Conservation (phyloP, 352 stramenopile species). For the Elongisporangium undulatum region DNA sequence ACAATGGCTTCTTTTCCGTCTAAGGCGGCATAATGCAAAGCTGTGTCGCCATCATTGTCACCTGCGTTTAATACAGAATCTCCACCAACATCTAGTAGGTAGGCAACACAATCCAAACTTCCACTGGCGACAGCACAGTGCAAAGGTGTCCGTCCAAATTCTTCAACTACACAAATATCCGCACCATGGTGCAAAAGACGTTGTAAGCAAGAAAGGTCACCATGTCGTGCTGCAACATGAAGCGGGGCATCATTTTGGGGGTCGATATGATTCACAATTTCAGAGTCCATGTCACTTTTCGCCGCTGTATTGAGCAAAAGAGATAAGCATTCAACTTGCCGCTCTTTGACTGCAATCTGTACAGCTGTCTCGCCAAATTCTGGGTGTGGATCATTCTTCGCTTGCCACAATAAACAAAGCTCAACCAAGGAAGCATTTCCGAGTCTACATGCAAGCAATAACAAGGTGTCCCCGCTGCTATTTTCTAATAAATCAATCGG, state of each 20-base stretch:
- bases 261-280: constrained; percentile 87
- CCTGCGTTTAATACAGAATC: constrained; percentile 79
- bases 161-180: constrained; percentile 79
- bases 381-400: constrained; percentile 84
- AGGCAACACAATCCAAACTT: constrained; percentile 65
- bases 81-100: constrained; percentile 78
- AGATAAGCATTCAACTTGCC: constrained; percentile 49
- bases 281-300: constrained; percentile 82
- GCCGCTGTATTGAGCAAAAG: constrained; percentile 68
- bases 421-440: constrained; percentile 64
- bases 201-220: constrained; percentile 68
- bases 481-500: constrained; percentile 75
- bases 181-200: constrained; percentile 73
- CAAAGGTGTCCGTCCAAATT: constrained; percentile 74
- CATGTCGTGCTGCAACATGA: constrained; percentile 65
- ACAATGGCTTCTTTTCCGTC: constrained; percentile 59
- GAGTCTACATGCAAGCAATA: constrained; percentile 71
- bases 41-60: constrained; percentile 70
- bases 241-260: constrained; percentile 75
- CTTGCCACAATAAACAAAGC: constrained; percentile 63
- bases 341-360: constrained; percentile 66
- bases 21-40: constrained; percentile 69
- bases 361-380: constrained; percentile 82
- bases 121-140: constrained; percentile 66
- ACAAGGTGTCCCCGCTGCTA: constrained; percentile 64